Evolutionary conservation across 352 stramenopile genomes (phyloP), one percentile per base, ranked within the genome.

Genomic region (Phytophthora capsici): DNA sequence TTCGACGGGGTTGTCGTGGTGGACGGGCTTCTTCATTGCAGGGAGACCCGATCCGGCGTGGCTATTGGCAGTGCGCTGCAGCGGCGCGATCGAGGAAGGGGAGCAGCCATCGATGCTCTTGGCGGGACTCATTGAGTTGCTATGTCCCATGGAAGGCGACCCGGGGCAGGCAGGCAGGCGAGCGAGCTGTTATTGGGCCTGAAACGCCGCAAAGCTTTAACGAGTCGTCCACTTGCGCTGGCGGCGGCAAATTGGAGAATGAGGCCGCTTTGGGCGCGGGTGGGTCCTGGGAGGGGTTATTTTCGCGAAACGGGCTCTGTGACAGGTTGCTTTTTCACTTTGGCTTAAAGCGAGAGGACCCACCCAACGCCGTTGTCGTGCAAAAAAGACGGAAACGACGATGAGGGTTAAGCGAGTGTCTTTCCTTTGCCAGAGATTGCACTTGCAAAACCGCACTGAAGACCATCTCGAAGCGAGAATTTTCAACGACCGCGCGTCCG

Each of bases 211-310:
- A 32, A 54, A 12, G 36, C 20, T 47, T 28, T 20, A 34, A 34
- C 28, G 38, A 32, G 58, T 65, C 58, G 61, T 69, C 58, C 63
- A 68, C 53, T 75, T 81, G 69, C 54, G 70, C 61, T 50, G 66
- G 50, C 71, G 55, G 32, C 60, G 63, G 70, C 59, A 75, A 71
- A 82, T 84, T 84, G 61, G 59, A 69, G 61, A 87, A 82, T 87
- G 78, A 80, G 60, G 56, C 60, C 40, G 57, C 30, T 71, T 32
- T 22, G 37, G 28, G 43, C 43, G 43, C 60, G 49, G 58, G 47
- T 34, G 52, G 48, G 32, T 62, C 9, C 7, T 34, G 28, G 28
- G 28, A 47, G 60, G 57, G 50, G 59, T 77, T 81, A 73, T 78
- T 82, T 78, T 72, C 73, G 41, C 53, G 53, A 61, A 61, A 61